Percentiles rank a stretch among this genome's conserved stretches.
Evolutionary conservation across 805 yeast species (phyloP).

Genomic region (Millerozyma acaciae): DNA sequence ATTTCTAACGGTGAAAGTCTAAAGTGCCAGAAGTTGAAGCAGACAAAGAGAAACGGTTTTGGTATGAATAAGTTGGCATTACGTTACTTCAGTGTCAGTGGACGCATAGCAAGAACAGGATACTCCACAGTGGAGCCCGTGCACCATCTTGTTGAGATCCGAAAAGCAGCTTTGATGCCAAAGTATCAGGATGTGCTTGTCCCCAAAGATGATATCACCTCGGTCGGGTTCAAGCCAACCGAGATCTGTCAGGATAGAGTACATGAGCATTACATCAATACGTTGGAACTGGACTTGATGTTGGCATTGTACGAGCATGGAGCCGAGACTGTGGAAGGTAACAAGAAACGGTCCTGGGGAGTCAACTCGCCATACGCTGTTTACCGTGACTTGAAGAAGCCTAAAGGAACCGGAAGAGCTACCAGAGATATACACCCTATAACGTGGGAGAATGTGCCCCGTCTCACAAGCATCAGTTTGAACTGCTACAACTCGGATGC

Average conservation of each 20-base stretch:
- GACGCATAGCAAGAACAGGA: slow-evolving; percentile 46
- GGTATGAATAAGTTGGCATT: slow-evolving; percentile 20
- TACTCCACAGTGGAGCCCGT: slow-evolving; percentile 82
- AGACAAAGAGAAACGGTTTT: neutral
- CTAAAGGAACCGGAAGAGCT: slow-evolving; percentile 70
- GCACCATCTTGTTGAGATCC: slow-evolving; percentile 79
- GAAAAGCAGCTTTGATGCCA: slow-evolving; percentile 72
- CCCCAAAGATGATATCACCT: slow-evolving; percentile 70
- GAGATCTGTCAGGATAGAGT: slow-evolving; percentile 79
- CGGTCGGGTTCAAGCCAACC: slow-evolving; percentile 73
- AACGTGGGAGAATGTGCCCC: slow-evolving; percentile 68
- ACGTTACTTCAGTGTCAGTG: slow-evolving; percentile 35
- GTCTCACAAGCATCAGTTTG: slow-evolving; percentile 60
- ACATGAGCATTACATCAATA: slow-evolving; percentile 68
- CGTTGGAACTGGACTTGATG: slow-evolving; percentile 71
- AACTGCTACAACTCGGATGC: slow-evolving; percentile 77
- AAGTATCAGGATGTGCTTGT: slow-evolving; percentile 64
- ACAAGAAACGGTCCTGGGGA: slow-evolving; percentile 79
- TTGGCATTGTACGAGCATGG: slow-evolving; percentile 74
- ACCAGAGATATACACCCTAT: slow-evolving; percentile 71
- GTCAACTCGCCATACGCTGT: slow-evolving; percentile 84
- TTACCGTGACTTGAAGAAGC: slow-evolving; percentile 74
- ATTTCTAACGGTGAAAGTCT: slow-evolving; percentile 4
- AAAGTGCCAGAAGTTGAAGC: neutral
- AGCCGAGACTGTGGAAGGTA: slow-evolving; percentile 52